phyloP scores from a whole-genome alignment of 306 rosid species.

The Hylodesmum podocarpum region DNA sequence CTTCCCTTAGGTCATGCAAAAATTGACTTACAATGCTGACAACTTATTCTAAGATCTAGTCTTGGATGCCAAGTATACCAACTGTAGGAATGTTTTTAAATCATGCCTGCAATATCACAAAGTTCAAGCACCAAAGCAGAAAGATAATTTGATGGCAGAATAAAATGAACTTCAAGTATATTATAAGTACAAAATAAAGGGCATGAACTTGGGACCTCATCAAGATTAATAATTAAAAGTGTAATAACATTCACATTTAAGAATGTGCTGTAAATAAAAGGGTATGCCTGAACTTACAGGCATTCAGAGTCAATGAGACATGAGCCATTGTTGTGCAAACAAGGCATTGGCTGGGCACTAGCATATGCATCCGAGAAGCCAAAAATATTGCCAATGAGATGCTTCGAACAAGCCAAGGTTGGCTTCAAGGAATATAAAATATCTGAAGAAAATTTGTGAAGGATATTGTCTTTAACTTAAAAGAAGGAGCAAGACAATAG shows the following conservation, averaged over 20 bases:
- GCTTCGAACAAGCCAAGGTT: slow-evolving; percentile 47
- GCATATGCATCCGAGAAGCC: slow-evolving; percentile 48
- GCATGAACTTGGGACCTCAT: not conserved
- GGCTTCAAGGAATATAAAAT: slow-evolving; percentile 59
- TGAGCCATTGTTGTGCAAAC: slow-evolving; percentile 38
- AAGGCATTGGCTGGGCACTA: slow-evolving; percentile 31
- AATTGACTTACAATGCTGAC: too few relatives aligned
- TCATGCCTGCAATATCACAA: not conserved
- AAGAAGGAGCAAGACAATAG: not conserved
- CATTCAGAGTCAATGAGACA: slow-evolving; percentile 51
- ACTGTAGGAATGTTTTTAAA: slow-evolving; percentile 1
- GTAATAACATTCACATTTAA: slow-evolving; percentile 10
- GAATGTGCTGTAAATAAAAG: not conserved
- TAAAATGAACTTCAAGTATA: slow-evolving; percentile 17
- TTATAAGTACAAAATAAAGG: slow-evolving; percentile 4
- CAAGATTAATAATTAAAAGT: not conserved
- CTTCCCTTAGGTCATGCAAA: too few relatives aligned
- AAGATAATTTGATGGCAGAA: slow-evolving; percentile 2
- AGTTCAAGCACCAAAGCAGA: slow-evolving; percentile 2
- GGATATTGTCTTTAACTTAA: slow-evolving; percentile 25
- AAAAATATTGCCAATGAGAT: slow-evolving; percentile 55
- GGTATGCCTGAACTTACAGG: slow-evolving; percentile 54
- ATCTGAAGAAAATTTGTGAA: slow-evolving; percentile 61
- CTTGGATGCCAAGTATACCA: too few relatives aligned
- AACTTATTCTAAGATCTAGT: too few relatives aligned